Percentiles rank a stretch among this genome's conserved stretches.
These are phyloP conservation scores for Rostrohypoxylon terebratum DNA, from an alignment of 495 filamentous ascomycete species.

Conservation along the genomic window DNA sequence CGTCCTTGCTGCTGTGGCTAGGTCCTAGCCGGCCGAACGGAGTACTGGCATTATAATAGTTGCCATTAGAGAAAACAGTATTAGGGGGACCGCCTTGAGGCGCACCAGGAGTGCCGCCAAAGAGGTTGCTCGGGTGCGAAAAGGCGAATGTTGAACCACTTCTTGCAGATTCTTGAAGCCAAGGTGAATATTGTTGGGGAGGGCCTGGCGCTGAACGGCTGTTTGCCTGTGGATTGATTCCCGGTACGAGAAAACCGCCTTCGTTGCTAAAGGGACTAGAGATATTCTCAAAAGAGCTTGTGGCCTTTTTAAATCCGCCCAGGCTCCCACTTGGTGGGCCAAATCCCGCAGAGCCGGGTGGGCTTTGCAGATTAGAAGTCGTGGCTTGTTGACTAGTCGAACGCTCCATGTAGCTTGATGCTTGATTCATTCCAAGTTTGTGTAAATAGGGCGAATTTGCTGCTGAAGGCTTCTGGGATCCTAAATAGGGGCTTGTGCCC, in stretches of 20 bases:
- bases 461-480: constrained; percentile 10
- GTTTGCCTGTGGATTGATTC: constrained; percentile 7
- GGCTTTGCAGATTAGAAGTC: constrained; percentile 16
- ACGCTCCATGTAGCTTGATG: constrained; percentile 34
- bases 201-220: constrained; percentile 16
- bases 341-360: constrained; percentile 26
- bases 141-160: constrained; percentile 48
- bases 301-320: constrained; percentile 2
- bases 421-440: constrained; percentile 8
- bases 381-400: constrained; percentile 27
- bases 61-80: constrained; percentile 40
- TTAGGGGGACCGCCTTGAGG: constrained; percentile 25
- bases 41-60: constrained; percentile 40
- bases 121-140: constrained; percentile 53
- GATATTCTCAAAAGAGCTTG: constrained; percentile 1
- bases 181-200: constrained; percentile 26
- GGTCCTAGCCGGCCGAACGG: constrained; percentile 39
- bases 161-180: constrained; percentile 18
- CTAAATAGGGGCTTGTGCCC: constrained; percentile 15
- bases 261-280: constrained; percentile 30
- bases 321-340: constrained; percentile 5
- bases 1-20: constrained; percentile 37
- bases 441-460: constrained; percentile 16
- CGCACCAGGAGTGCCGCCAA: constrained; percentile 45
- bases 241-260: constrained; percentile 8